phyloP scores from a whole-genome alignment of 176 grass and related monocot species.

The Eragrostis curvula region DNA sequence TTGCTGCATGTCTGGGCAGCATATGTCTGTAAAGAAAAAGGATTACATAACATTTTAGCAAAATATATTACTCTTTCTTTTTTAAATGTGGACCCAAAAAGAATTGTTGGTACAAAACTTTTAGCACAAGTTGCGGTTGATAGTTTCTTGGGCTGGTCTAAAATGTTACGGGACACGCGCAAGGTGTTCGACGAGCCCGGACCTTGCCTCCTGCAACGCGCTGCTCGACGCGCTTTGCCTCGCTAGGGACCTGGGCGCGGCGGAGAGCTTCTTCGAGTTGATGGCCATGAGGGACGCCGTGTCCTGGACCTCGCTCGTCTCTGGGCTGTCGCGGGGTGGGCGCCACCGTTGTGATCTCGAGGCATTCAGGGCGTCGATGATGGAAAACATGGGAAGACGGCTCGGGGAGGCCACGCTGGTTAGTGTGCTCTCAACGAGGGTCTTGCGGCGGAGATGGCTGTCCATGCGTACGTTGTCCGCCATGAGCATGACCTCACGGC shows the following conservation, averaged over 20 bases:
- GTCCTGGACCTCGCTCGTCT: slow-evolving; percentile 77
- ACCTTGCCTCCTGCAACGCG: slow-evolving; percentile 69
- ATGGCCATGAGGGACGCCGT: slow-evolving; percentile 53
- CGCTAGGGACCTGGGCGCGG: slow-evolving; percentile 28
- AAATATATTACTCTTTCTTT: too few species aligned
- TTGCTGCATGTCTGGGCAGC: too few species aligned
- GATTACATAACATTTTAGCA: too few species aligned
- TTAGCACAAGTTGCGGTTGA: too few species aligned
- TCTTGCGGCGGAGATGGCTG: slow-evolving; percentile 34
- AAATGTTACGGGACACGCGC: slow-evolving; percentile 48
- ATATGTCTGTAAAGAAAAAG: too few species aligned
- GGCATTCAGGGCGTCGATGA: slow-evolving; percentile 48
- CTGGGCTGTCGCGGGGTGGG: slow-evolving; percentile 52
- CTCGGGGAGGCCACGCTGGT: slow-evolving; percentile 75
- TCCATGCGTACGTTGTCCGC: slow-evolving; percentile 55
- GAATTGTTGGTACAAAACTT: too few species aligned
- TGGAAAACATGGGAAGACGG: not conserved
- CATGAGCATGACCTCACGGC: slow-evolving; percentile 47
- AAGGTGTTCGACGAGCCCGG: slow-evolving; percentile 68
- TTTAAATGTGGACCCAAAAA: too few species aligned
- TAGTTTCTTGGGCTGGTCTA: too few species aligned
- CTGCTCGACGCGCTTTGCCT: slow-evolving; percentile 64
- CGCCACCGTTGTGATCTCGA: slow-evolving; percentile 47
- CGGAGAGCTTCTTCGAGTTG: slow-evolving; percentile 46
- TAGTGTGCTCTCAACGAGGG: slow-evolving; percentile 51